Base-by-base conservation (phyloP, 805 yeast species). In the Candida yuanshanica region DNA sequence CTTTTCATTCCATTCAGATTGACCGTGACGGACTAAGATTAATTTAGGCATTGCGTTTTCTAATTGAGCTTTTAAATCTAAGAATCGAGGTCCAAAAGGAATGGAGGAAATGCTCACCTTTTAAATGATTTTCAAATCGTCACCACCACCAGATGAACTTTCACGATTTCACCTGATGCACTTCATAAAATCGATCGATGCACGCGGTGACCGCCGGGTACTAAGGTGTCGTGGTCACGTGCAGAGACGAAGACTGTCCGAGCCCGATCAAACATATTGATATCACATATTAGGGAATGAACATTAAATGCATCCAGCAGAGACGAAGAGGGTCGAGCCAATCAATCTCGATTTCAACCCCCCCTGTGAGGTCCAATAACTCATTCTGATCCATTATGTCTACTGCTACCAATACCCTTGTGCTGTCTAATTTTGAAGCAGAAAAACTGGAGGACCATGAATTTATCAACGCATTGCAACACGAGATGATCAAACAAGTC, bases 1-100 rank as follows among this genome's bases (percentile, higher is more conserved):
- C 77, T 88, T 87, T 70, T 88, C 95, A 71, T 90, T 90, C 98
- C 98, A 90, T 69, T 87, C 97, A 73, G 95, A 86, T 77, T 91
- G 96, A 61, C 98, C 98, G 90, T 90, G 98, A 78, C 98, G 90
- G 56, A 91, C 89, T 65, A 90, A 77, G 64, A 90, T 81, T 69
- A 90, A 77, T 70, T 85, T 88, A 60, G 72, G 71, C 73, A 68
- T 68, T 62, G 48, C 46, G 21, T 25, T 5, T 16, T 6, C 16
- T 18, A 5, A 14, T 27, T 9, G 13, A 14, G 11, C n/a, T 27
- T 10, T 27, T 27, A 7, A 9, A 10, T 7, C 31, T 8, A 11
- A 11, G 31, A 18, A 31, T 31, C 20, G 25, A 32, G 20, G 5
- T 16, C 5, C 21, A 12, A 23, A 35, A 7, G 6, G 21, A 16